Base-by-base conservation (phyloP, 1,284 basidiomycete species). In the Ustilago curta region DNA sequence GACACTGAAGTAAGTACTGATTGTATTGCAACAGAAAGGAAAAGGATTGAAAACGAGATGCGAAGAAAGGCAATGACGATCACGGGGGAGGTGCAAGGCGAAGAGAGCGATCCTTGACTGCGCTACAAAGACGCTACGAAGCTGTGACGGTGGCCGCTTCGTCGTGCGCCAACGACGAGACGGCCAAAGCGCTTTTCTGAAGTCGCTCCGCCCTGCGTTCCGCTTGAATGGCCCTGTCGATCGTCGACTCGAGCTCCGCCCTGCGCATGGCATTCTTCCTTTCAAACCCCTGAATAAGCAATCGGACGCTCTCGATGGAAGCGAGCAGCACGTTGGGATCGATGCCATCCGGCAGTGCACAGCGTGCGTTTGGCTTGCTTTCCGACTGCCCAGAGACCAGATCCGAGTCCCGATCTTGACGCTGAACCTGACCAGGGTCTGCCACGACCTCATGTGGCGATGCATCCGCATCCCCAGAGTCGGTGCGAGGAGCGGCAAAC, bases 251-350 rank as follows among this genome's bases (percentile, higher is more conserved):
- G 14, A 78, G 59, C 60, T 73, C 70, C 23, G 70, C 68, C 8
- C 69, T 49, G 31, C 74, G 59, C 57, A 72, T 62, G 0, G 77
- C 77, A 31, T 78, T 72, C 51, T 70, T 63, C 43, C 73, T 54
- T 48, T 76, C 69, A 14, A 76, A 76, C 11, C 72, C 77, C 18
- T 72, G 68, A 8, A 78, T 61, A 7, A 78, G 56, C 32, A 78
- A 59, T 12, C 74, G 56, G 2, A 76, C 65, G 25, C 67, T 71
- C 31, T 78, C 70, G 59, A 76, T 74, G 25, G 74, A 78, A 3
- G 73, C 70, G 4, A 76, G 60, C 43, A 78, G 45, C 29, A 71
- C 42, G 35, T 70, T 57, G 6, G 67, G 60, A 39, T 70, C 67
- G 12, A 73, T 11, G 9, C 62, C 62, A 1, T 63, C 62, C 12